Base-by-base conservation (phyloP, 1,284 basidiomycete genomes). In the Mycosarcoma maydis region DNA sequence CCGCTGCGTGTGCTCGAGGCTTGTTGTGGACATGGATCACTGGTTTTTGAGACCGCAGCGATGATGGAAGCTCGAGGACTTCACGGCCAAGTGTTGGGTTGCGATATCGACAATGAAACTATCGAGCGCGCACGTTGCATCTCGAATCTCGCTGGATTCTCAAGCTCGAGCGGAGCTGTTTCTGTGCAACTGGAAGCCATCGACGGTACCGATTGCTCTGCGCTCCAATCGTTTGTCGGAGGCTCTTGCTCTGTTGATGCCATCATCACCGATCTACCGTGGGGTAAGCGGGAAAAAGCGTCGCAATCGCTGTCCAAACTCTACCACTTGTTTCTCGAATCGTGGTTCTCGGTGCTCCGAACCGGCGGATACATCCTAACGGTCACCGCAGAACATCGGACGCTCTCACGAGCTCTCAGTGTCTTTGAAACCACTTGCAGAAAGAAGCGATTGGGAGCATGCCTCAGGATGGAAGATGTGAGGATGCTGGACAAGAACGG, bases 191-290 rank as follows among this genome's bases (percentile, higher is more conserved):
- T 69, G 1, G 6, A 23, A 10, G 42, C 19, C 6, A 33, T 73
- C 22, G 71, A 73, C 41, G 58, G 32, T 6, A 69, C 54, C 4
- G 49, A 69, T 32, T 22, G 48, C 13, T 22, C 42, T 3, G 20
- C 38, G 3, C 41, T 73, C 10, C 42, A 60, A 13, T n/a, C 45
- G 6, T 70, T 73, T 19, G 71, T 62, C 6, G 66, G 66, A 1
- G 71, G 66, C 2, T 16, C 14, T 0, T 24, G 26, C 36, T 51
- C 40, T n/a, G 64, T 73, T 34, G 71, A 73, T 20, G 71, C 66
- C 17, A 73, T 73, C 50, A 20, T 73, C 39, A 73, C 71, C 13
- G 70, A 73, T 36, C 45, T 73, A 6, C 66, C 70, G 0, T 73
- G 70, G 70, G 70, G 70, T 7, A 69, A 68, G 17, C 34, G 70